Evolutionary conservation across 1,139 yeast genomes (phyloP).

Genomic region (Suhomyces coccinellae): DNA sequence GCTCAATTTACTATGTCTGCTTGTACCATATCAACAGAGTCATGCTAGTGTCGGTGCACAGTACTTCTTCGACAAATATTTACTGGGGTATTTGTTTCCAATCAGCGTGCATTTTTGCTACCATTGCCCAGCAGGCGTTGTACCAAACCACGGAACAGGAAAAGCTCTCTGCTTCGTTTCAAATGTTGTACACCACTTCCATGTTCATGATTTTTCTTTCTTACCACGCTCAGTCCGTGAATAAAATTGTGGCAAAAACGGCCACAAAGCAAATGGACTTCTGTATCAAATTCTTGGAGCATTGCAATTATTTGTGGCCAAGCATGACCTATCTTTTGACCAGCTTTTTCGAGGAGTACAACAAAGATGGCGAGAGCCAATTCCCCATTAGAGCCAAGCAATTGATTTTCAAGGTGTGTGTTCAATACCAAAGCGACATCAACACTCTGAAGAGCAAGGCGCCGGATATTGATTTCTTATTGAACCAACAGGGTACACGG

Average conservation of each 20-base stretch:
- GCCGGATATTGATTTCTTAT: constrained; percentile 17
- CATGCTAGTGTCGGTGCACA: constrained; percentile 9
- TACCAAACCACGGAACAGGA: constrained; percentile 5
- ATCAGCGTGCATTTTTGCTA: constrained; percentile 13
- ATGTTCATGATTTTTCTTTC: constrained; percentile 16
- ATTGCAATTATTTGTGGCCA: constrained; percentile 18
- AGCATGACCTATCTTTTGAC: constrained; percentile 15
- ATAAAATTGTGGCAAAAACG: constrained; percentile 15
- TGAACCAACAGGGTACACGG: constrained; percentile 11
- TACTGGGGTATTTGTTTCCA: constrained; percentile 18
- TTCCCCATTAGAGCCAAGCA: constrained; percentile 8
- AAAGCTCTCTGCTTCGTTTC: constrained; percentile 11
- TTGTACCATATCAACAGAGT: constrained; percentile 17
- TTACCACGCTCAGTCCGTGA: constrained; percentile 18
- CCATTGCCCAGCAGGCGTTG: constrained; percentile 12
- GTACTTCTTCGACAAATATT: constrained; percentile 6
- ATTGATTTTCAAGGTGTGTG: constrained; percentile 12
- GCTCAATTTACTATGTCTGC: constrained; percentile 14
- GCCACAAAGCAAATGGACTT: constrained; percentile 14
- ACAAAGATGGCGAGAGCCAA: constrained; percentile 10
- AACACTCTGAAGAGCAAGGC: constrained; percentile 5
- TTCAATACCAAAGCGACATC: constrained; percentile 11
- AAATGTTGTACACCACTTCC: constrained; percentile 15
- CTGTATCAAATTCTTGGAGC: constrained; percentile 15
- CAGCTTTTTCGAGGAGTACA: constrained; percentile 13